Conservation (phyloP, 768 basidiomycete species). For the Xerocomellus amylosporus region DNA sequence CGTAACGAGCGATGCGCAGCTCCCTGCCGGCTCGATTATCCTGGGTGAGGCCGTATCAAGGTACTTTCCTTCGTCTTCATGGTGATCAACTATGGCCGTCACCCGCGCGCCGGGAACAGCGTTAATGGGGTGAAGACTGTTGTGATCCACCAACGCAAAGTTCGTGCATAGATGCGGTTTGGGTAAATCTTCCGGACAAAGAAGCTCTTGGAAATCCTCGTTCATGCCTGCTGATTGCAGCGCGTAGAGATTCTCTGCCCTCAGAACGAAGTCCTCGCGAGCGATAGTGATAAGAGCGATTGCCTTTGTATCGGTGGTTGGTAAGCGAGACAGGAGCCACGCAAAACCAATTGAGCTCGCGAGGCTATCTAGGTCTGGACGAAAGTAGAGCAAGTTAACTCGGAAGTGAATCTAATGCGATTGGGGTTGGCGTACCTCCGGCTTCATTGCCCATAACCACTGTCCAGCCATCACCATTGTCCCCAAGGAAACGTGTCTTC, state of each 20-base stretch:
- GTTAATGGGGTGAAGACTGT: slow-evolving; percentile 55
- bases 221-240: slow-evolving; percentile 57
- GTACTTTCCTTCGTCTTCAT: slow-evolving; percentile 78
- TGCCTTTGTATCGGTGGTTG: slow-evolving; percentile 40
- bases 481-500: slow-evolving; percentile 61
- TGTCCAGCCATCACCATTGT: slow-evolving; percentile 66
- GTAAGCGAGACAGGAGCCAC: slow-evolving; percentile 54
- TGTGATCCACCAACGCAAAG: slow-evolving; percentile 92
- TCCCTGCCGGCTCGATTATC: slow-evolving; percentile 67
- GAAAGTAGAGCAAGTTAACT: background rate
- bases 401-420: background rate
- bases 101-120: slow-evolving; percentile 47
- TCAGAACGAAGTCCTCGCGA: slow-evolving; percentile 66
- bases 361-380: slow-evolving; percentile 82
- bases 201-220: slow-evolving; percentile 50
- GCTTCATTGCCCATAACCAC: slow-evolving; percentile 96
- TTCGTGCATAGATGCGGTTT: slow-evolving; percentile 39
- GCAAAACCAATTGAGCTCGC: slow-evolving; percentile 85
- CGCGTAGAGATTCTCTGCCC: slow-evolving; percentile 85
- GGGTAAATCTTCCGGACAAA: slow-evolving; percentile 69
- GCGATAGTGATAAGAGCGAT: slow-evolving; percentile 74
- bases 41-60: slow-evolving; percentile 61
- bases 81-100: slow-evolving; percentile 84
- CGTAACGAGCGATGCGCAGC: slow-evolving; percentile 71
- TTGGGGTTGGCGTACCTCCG: slow-evolving; percentile 56